A percentile compares a stretch with the other conserved stretches of the same genome.
Conservation (phyloP, 176 grass and related monocot genomes). For the Hordeum marinum region DNA sequence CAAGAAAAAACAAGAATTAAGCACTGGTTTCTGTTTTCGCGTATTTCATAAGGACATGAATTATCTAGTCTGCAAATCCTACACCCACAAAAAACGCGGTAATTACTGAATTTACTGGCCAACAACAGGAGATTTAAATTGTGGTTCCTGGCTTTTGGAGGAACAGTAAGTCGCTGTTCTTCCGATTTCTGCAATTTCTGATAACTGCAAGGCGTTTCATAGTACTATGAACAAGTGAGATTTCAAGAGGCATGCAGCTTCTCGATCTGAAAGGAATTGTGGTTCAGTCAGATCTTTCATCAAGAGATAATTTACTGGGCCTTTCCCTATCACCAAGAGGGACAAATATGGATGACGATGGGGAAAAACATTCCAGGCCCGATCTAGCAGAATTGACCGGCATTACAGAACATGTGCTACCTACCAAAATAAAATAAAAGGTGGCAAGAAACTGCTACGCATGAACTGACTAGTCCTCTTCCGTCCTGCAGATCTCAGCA, state of each 20-base stretch:
- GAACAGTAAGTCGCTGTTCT: neutral
- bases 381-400: constrained; percentile 38
- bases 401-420: constrained; percentile 32
- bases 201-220: neutral
- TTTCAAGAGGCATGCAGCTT: neutral
- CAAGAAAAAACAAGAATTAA: constrained; percentile 28
- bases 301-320: neutral
- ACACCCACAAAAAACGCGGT: neutral
- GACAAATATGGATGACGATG: neutral
- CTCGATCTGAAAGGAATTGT: neutral
- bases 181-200: neutral
- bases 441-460: neutral
- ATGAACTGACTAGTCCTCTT: neutral
- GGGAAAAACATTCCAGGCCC: neutral
- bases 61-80: neutral
- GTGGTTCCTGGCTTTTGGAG: neutral
- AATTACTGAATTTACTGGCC: neutral
- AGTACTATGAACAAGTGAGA: neutral
- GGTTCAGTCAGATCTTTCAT: no score
- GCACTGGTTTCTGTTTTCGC: neutral
- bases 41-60: neutral
- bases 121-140: neutral
- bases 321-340: constrained; percentile 35
- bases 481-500: constrained; percentile 28
- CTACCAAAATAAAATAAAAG: constrained; percentile 18